Percentiles rank a stretch among this genome's conserved stretches.
Evolutionary conservation across 192 early-diverging fungal species (phyloP).

Genomic region (Umbelopsis vinacea): DNA sequence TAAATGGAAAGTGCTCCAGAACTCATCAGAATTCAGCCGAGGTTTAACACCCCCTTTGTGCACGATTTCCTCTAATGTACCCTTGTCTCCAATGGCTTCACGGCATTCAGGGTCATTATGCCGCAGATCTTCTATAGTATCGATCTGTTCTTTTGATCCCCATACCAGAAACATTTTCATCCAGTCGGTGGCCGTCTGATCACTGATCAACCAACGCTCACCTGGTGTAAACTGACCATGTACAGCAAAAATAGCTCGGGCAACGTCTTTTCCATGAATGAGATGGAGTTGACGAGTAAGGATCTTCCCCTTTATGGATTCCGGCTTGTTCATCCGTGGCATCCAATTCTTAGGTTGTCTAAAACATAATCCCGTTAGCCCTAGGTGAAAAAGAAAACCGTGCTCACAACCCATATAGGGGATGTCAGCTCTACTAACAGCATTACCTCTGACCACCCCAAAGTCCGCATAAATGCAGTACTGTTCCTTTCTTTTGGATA

Average conservation of each 20-base stretch:
- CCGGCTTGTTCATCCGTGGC: slow-evolving; percentile 47
- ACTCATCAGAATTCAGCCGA: slow-evolving; percentile 40
- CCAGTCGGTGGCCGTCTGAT: slow-evolving; percentile 64
- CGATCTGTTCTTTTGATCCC: slow-evolving; percentile 35
- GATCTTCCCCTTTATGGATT: slow-evolving; percentile 32
- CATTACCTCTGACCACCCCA: slow-evolving; percentile 49
- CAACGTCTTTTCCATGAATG: slow-evolving; percentile 66
- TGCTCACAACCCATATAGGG: too few species aligned
- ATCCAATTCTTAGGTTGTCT: slow-evolving; percentile 60
- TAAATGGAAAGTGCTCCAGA: slow-evolving; percentile 38
- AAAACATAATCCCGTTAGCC: too few species aligned
- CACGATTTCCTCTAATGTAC: slow-evolving; percentile 26
- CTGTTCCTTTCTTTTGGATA: slow-evolving; percentile 39
- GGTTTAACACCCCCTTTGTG: slow-evolving; percentile 22
- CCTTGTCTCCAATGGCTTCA: slow-evolving; percentile 21
- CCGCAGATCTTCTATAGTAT: slow-evolving; percentile 13
- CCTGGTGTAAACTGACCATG: slow-evolving; percentile 33
- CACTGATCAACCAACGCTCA: slow-evolving; percentile 62
- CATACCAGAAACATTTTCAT: slow-evolving; percentile 29
- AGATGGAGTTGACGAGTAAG: slow-evolving; percentile 52
- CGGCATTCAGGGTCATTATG: slow-evolving; percentile 27
- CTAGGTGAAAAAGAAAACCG: too few species aligned
- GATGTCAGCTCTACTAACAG: not conserved
- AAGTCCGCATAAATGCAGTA: slow-evolving; percentile 63
- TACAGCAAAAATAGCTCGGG: slow-evolving; percentile 54